Base-by-base conservation (phyloP, 305 asterid species). In the Petunia hybrid region DNA sequence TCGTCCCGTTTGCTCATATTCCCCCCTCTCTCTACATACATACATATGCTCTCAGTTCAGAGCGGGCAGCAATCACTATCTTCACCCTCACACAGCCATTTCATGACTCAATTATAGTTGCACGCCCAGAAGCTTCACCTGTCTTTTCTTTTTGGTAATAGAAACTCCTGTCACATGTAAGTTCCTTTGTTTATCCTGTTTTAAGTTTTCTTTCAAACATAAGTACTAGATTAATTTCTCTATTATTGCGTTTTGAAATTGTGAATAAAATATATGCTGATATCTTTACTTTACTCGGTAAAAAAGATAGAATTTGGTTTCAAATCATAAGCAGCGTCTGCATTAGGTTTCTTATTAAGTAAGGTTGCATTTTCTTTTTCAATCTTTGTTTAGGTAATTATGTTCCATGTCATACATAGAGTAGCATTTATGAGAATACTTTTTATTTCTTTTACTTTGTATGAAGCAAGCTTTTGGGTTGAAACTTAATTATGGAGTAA, bases 41-140 rank as follows among this genome's bases (percentile, higher is more conserved):
- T 57, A 12, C 1, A n/a, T 8, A 57, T 22, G 31, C 31, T 22
- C 31, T 22, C 31, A 22, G 31, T 22, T 22, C 31, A 22, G 31
- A 22, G 31, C n/a, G 31, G 31, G 62, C 7, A 57, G 31, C 63
- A 57, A 16, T 64, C 22, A 64, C 69, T 16, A 38, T 64, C 69
- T 65, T 65, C n/a, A 53, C 57, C 12, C 48, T 64, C 71, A 42
- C 35, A 68, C 40, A 69, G 2, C n/a, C 69, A 36, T 63, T 63
- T 63, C 61, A 13, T 12, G 22, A 14, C 61, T 13, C 61, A 0
- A 4, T 16, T 6, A 13, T 56, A 56, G 5, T n/a, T 16, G 35
- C 64, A n/a, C n/a, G 36, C 64, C 2, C 2, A 22, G 66, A 62
- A 62, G 14, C 67, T 62, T 39, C 39, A n/a, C 8, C 31, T 22